Evolutionary conservation across 768 basidiomycete species (phyloP).

Genomic region (Lentinus brumalis): DNA sequence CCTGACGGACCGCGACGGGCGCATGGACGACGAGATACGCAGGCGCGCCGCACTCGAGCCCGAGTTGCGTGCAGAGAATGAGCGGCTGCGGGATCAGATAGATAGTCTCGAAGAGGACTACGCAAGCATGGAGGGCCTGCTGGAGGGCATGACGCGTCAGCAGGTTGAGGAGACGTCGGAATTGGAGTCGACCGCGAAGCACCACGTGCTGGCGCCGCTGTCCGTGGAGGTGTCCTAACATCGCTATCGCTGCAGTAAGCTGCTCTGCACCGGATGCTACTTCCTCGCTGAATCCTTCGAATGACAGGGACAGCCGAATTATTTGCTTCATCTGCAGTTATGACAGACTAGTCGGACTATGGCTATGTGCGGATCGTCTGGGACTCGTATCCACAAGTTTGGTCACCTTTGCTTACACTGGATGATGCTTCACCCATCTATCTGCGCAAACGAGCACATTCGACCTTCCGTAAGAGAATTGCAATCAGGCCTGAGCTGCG

Average conservation of each 20-base stretch:
- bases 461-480: no score
- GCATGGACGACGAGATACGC: conserved; percentile 27
- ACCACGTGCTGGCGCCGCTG: not conserved
- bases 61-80: conserved; percentile 25
- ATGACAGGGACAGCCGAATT: no score
- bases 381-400: no score
- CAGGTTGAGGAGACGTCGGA: conserved; percentile 14
- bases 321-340: no score
- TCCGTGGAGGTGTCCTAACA: not conserved
- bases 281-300: no score
- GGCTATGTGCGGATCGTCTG: no score
- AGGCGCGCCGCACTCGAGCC: conserved; percentile 26
- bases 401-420: no score
- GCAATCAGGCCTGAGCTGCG: no score
- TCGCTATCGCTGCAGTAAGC: not conserved
- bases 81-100: conserved; percentile 20
- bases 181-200: not conserved
- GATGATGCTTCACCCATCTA: no score
- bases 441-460: no score
- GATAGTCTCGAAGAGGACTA: conserved; percentile 17
- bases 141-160: conserved; percentile 13
- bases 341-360: no score
- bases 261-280: no score
- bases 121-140: conserved; percentile 6
- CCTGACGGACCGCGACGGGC: conserved; percentile 20